Conservation (phyloP, 176 grass and related monocot species). For the Aechmea fasciata region DNA sequence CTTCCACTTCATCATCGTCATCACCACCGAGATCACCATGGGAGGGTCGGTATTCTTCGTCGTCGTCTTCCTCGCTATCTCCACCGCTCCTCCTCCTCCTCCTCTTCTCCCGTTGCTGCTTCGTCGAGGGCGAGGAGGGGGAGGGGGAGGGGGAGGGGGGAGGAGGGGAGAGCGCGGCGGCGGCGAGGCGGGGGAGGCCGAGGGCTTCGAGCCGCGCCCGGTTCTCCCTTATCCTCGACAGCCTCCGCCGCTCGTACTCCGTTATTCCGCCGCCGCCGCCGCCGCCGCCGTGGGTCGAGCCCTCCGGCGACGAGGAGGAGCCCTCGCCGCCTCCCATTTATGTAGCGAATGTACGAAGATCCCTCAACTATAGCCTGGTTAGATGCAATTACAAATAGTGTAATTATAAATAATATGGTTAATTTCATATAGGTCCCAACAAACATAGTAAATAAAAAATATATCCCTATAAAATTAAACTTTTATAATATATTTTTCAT, state of each 20-base stretch:
- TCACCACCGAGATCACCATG: constrained; percentile 16
- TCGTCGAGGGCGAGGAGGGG: constrained; percentile 1
- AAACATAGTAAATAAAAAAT: too few species aligned
- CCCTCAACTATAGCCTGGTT: too few species aligned
- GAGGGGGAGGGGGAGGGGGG: too few species aligned
- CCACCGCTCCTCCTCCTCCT: constrained; percentile 25
- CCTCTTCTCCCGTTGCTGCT: not conserved
- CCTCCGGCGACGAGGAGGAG: too few species aligned
- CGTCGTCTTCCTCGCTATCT: constrained; percentile 25
- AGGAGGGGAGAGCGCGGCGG: constrained; percentile 29
- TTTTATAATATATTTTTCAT: too few species aligned
- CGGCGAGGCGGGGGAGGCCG: constrained; percentile 41
- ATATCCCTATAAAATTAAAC: too few species aligned
- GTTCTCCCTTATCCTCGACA: constrained; percentile 64
- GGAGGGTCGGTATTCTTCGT: constrained; percentile 64
- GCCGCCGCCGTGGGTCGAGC: too few species aligned
- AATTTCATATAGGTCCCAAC: too few species aligned
- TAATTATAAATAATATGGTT: too few species aligned
- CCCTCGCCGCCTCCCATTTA: too few species aligned
- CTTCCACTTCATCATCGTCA: constrained; percentile 14
- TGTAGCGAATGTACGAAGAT: too few species aligned
- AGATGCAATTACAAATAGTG: too few species aligned
- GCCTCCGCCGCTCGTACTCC: constrained; percentile 67
- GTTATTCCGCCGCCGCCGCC: constrained; percentile 14
- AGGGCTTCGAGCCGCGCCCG: constrained; percentile 57